Evolutionary conservation across 108 stramenopile species (phyloP), one percentile per base, ranked within the genome.

Genomic region (Stephanodiscus minutulus): DNA sequence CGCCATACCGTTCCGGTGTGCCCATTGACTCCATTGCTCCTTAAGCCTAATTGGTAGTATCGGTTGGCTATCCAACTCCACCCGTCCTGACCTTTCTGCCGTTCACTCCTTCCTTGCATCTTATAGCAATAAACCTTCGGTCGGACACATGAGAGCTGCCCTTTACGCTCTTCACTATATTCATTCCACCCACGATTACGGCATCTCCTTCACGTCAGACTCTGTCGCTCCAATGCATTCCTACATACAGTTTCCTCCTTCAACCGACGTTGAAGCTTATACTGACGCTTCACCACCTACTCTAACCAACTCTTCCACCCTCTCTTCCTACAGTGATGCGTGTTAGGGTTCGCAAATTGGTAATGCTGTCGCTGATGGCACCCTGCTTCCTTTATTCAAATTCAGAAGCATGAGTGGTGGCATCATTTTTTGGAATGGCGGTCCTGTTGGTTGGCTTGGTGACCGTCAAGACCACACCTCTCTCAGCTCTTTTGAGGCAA

Each of bases 1-100:
- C 65, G 6, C 78, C 78, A 0, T 79, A 79, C 35, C 59, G 72
- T 1, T 73, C 72, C 21, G 73, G 73, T 0, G 9, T 66, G 4
- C 64, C 73, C 20, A 74, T 74, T 36, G 73, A 74, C 50, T 64
- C 62, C 28, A 56, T 73, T 47, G 17, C 41, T 15, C 39, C 53
- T 1, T 21, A 66, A 35, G 57, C 31, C 56, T 73, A 11, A 55
- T 64, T 10, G 72, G 72, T 0, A 63, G 63, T 54, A 54, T 73
- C 54, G 66, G 60, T 37, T 66, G 73, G 73, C 27, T 74, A 0
- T 58, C 65, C 2, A 47, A 25, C 7, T 59, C 58, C 36, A 66
- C 73, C 1, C 46, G 73, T 8, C 69, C 69, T 0, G 69, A 70
- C 31, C 10, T 70, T 0, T 5, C 69, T 0, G 59, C 69, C 5